Conservation (phyloP, 306 rosid species). For the Ochetophila trinervis region DNA sequence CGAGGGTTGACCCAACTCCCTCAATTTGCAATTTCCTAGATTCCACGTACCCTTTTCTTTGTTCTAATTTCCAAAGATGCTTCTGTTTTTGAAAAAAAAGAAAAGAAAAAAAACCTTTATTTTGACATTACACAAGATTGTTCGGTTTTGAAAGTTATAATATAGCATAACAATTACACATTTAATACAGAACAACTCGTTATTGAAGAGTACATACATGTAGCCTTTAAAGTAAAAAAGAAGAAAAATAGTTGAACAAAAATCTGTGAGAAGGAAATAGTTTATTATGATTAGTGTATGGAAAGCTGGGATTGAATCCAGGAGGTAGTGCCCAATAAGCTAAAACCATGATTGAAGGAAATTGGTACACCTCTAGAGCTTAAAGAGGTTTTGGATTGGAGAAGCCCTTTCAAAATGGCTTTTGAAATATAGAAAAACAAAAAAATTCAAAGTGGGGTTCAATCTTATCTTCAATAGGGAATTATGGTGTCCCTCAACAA, state of each 20-base stretch:
- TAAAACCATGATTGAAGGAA: conserved; percentile 24
- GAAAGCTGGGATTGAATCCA: conserved; percentile 20
- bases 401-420: conserved; percentile 3
- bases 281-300: conserved; percentile 18
- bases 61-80: too few species aligned
- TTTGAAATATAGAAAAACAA: conserved; percentile 22
- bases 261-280: conserved; percentile 5
- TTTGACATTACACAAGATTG: too few species aligned
- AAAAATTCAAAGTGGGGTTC: conserved; percentile 38
- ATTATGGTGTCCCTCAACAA: conserved; percentile 33
- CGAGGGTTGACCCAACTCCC: conserved; percentile 33
- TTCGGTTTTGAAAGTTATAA: too few species aligned
- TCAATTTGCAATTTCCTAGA: conserved; percentile 2
- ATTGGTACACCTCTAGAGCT: conserved; percentile 17
- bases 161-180: too few species aligned
- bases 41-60: too few species aligned
- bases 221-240: neutral
- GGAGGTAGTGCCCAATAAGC: conserved; percentile 28
- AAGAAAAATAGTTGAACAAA: neutral
- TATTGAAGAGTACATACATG: too few species aligned
- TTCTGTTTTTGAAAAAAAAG: too few species aligned
- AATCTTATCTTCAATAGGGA: conserved; percentile 32
- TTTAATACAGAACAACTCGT: too few species aligned
- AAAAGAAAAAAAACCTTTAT: too few species aligned
- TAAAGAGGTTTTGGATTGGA: neutral